phyloP scores from a whole-genome alignment of 495 filamentous ascomycete genomes.

The Aspergillus funiculosus region DNA sequence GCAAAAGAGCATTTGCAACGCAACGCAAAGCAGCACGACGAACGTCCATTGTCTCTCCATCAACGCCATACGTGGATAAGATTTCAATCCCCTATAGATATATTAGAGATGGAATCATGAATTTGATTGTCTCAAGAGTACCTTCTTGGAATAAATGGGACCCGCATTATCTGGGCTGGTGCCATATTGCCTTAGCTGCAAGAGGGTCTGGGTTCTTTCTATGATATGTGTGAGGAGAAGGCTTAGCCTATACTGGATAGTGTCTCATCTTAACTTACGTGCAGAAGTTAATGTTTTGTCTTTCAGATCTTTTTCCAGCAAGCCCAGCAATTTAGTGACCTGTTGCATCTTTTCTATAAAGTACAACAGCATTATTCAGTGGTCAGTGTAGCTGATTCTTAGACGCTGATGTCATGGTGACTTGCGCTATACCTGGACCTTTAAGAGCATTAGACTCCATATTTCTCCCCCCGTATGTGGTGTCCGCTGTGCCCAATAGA shows the following conservation, averaged over 20 bases:
- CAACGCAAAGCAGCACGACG: conserved; percentile 77
- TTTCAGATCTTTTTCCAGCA: conserved; percentile 52
- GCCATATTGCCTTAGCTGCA: conserved; percentile 73
- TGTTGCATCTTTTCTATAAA: conserved; percentile 57
- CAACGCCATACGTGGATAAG: conserved; percentile 66
- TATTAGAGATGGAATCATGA: conserved; percentile 16
- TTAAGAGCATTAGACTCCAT: conserved; percentile 29
- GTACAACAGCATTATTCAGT: neutral
- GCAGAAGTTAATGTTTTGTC: conserved; percentile 48
- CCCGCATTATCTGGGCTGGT: conserved; percentile 64
- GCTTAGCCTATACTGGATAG: conserved; percentile 7
- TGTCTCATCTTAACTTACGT: conserved; percentile 41
- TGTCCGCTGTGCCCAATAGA: too few relatives aligned
- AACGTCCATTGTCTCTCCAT: conserved; percentile 50
- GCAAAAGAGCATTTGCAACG: conserved; percentile 79
- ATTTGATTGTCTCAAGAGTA: conserved; percentile 26
- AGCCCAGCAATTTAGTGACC: conserved; percentile 53
- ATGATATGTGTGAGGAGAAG: neutral
- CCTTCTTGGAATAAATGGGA: conserved; percentile 74
- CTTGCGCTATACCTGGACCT: conserved; percentile 28
- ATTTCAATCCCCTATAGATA: conserved; percentile 64
- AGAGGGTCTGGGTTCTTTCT: conserved; percentile 61
- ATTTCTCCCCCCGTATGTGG: conserved; percentile 1
- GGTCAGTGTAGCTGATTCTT: conserved; percentile 11
- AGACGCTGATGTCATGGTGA: neutral